Evolutionary conservation across 495 filamentous ascomycete species (phyloP).

Genomic region (Astrocystis sublimbata): DNA sequence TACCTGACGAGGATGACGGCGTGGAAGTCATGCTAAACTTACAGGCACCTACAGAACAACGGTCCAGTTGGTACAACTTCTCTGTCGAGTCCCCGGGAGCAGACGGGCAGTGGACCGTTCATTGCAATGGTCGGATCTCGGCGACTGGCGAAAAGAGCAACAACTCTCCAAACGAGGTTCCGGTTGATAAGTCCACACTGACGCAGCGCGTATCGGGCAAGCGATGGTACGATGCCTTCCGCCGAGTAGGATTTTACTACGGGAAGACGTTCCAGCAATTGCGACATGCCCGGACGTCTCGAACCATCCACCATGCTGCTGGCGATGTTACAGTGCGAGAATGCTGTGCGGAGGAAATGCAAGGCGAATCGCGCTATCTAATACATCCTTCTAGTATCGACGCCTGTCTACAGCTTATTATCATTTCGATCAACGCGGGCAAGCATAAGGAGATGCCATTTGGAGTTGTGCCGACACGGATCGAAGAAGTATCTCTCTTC

Average conservation of each 20-base stretch:
- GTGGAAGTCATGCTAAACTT: slow-evolving; percentile 28
- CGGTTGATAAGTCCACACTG: slow-evolving; percentile 19
- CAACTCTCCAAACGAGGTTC: not conserved
- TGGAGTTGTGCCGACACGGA: slow-evolving; percentile 20
- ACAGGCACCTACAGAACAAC: slow-evolving; percentile 12
- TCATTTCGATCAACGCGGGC: slow-evolving; percentile 26
- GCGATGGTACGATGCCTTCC: slow-evolving; percentile 24
- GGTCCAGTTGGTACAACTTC: slow-evolving; percentile 20
- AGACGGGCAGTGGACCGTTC: slow-evolving; percentile 21
- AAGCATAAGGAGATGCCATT: slow-evolving; percentile 27
- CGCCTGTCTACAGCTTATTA: slow-evolving; percentile 27
- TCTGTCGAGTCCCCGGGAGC: slow-evolving; percentile 20
- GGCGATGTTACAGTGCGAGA: slow-evolving; percentile 19
- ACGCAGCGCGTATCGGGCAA: slow-evolving; percentile 23
- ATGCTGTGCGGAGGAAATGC: slow-evolving; percentile 12
- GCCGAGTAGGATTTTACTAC: slow-evolving; percentile 28
- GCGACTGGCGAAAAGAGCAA: not conserved
- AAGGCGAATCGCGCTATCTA: slow-evolving; percentile 31
- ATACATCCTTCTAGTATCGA: slow-evolving; percentile 48
- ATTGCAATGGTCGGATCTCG: slow-evolving; percentile 24
- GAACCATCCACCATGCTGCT: slow-evolving; percentile 18
- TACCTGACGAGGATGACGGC: slow-evolving; percentile 31
- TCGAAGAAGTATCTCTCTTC: slow-evolving; percentile 19
- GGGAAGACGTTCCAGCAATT: slow-evolving; percentile 22
- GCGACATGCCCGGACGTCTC: slow-evolving; percentile 16